A percentile compares a stretch with the other conserved stretches of the same genome.
Evolutionary conservation across 352 stramenopile genomes (phyloP).

Genomic region (Globisporangium irregulare): DNA sequence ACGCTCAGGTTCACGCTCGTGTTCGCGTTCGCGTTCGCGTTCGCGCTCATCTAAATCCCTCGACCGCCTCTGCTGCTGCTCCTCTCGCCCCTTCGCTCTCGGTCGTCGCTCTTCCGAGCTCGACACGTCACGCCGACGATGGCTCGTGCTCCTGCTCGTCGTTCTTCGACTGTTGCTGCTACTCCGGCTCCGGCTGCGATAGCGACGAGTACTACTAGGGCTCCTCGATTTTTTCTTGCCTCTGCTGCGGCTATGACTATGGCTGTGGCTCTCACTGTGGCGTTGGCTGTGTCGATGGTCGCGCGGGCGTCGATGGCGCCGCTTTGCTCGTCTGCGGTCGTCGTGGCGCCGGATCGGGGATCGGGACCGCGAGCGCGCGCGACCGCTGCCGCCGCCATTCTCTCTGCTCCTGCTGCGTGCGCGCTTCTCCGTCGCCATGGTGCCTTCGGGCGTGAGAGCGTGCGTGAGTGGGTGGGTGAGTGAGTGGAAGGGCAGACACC

Average conservation of each 20-base stretch:
- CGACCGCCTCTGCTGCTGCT: not conserved
- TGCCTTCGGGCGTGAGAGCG: not conserved
- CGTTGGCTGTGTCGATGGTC: slow-evolving; percentile 2
- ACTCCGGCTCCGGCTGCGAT: not conserved
- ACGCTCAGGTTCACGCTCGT: not conserved
- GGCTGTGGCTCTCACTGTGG: slow-evolving; percentile 1
- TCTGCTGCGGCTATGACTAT: slow-evolving; percentile 5
- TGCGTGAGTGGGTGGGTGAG: not conserved
- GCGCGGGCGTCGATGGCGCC: not conserved
- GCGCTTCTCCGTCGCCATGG: slow-evolving; percentile 12
- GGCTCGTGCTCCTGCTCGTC: slow-evolving; percentile 3
- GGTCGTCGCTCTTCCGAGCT: slow-evolving; percentile 7
- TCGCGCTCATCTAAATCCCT: not conserved
- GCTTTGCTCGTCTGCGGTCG: slow-evolving; percentile 5
- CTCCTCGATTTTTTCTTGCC: not conserved
- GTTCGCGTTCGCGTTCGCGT: not conserved
- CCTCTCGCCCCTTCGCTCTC: not conserved
- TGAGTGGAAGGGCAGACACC: not conserved
- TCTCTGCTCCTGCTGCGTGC: slow-evolving; percentile 5
- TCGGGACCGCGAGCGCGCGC: not conserved
- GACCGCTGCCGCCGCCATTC: not conserved
- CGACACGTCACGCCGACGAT: not conserved
- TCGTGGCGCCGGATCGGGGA: not conserved
- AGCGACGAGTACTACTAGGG: slow-evolving; percentile 9
- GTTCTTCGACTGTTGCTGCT: slow-evolving; percentile 2